phyloP scores from a whole-genome alignment of 2,329 filamentous ascomycete genomes.

The Colletotrichum ledebouriae region DNA sequence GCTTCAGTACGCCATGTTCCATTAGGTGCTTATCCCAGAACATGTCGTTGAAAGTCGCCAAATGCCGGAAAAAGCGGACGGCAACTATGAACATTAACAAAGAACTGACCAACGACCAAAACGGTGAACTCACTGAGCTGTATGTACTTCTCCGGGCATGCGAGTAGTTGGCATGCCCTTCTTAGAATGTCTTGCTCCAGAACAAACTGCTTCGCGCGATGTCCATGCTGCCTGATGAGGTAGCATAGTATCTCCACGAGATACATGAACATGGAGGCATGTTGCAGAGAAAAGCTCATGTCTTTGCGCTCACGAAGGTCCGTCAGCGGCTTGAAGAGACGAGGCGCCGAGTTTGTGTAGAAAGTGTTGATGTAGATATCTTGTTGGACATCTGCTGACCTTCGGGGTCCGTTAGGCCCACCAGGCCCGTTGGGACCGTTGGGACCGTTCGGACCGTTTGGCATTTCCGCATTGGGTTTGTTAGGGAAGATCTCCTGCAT shows the following conservation, averaged over 20 bases:
- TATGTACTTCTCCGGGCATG: slow-evolving; percentile 89
- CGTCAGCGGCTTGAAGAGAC: slow-evolving; percentile 88
- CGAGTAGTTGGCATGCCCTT: slow-evolving; percentile 85
- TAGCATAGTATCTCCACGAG: slow-evolving; percentile 94
- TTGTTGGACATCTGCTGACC: slow-evolving; percentile 74
- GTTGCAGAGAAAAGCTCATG: slow-evolving; percentile 81
- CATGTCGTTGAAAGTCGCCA: slow-evolving; percentile 88
- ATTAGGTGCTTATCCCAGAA: slow-evolving; percentile 91
- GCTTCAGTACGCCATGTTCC: slow-evolving; percentile 83
- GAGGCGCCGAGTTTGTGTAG: slow-evolving; percentile 87
- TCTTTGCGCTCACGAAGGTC: slow-evolving; percentile 79
- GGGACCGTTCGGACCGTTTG: no score
- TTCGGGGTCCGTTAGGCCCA: not conserved
- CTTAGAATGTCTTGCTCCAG: slow-evolving; percentile 82
- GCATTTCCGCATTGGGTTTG: slow-evolving; percentile 75
- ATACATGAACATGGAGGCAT: slow-evolving; percentile 92
- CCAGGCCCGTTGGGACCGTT: no score
- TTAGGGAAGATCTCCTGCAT: slow-evolving; percentile 68
- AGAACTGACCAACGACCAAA: not conserved
- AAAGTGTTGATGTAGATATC: slow-evolving; percentile 89
- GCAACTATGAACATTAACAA: slow-evolving; percentile 69
- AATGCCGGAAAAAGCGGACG: slow-evolving; percentile 92
- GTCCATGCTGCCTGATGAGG: slow-evolving; percentile 90
- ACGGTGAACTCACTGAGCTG: slow-evolving; percentile 77
- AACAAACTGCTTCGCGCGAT: slow-evolving; percentile 90